Base-by-base conservation (phyloP, 2,329 filamentous ascomycete genomes). In the Orbilia blumenaviensis region DNA sequence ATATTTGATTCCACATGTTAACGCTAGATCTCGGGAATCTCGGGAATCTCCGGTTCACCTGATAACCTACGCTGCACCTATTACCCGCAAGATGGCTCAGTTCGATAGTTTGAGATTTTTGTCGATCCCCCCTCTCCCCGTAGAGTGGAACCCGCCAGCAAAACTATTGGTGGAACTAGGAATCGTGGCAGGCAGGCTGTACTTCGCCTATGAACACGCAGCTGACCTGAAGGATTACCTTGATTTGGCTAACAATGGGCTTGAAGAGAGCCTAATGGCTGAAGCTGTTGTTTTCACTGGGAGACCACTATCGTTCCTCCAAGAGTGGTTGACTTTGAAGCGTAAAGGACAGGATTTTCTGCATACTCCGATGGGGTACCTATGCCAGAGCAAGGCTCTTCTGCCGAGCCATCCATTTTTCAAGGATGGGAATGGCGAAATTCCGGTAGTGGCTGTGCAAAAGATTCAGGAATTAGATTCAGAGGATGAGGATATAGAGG, bases 111-210 rank as follows among this genome's bases (percentile, higher is more conserved):
- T 91, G 0, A 79, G 79, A 0, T 90, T 85, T 79, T 88, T 87
- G 78, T 81, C 85, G 0, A 81, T 88, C 0, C 89, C 89, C 0
- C 25, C 80, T 0, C 81, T 89, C 0, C 84, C 86, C 0, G 0
- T 36, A 0, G 58, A 78, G 0, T 86, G 84, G 82, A 50, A 77
- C 1, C 80, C 85, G 0, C 88, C 89, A 0, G 16, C 68, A 0
- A 89, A 87, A 87, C 81, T 91, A 0, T 83, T 80, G 0, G 83
- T 88, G 0, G 87, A 91, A 78, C 79, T 91, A 0, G 89, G 89
- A 0, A 83, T 91, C 3, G 84, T 90, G 52, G 83, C 87, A 0
- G 89, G 89, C 0, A 84, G 89, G 0, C 83, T 91, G 0, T 91
- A 91, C 78, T 86, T 90, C 66, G 83, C 85, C 0, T 87, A 82